Evolutionary conservation across 176 grass and related monocot species (phyloP).

Genomic region (Hordeum marinum): DNA sequence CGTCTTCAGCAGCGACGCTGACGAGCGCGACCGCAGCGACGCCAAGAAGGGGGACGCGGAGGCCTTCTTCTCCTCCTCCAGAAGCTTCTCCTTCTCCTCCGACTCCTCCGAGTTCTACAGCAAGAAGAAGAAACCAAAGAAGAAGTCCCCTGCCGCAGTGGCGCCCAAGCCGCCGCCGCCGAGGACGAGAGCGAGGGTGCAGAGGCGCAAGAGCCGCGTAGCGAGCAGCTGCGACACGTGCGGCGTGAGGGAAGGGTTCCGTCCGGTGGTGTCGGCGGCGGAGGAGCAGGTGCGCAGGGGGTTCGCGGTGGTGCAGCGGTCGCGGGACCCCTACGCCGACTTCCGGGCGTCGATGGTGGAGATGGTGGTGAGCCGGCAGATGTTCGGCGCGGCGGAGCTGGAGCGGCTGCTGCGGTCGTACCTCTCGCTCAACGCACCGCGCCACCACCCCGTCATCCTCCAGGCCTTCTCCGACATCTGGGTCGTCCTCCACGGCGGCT

Average conservation of each 20-base stretch:
- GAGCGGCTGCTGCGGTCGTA: constrained; percentile 85
- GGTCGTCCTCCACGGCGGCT: constrained; percentile 61
- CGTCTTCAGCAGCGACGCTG: constrained; percentile 73
- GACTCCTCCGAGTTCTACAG: constrained; percentile 99
- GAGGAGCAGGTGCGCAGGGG: constrained; percentile 49
- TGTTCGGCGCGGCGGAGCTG: constrained; percentile 65
- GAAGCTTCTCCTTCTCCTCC: constrained; percentile 96
- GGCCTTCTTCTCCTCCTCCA: constrained; percentile 77
- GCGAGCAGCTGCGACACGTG: constrained; percentile 63
- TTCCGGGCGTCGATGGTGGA: constrained; percentile 95
- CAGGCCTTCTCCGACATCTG: constrained; percentile 98
- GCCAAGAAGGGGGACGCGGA: constrained; percentile 40
- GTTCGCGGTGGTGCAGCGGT: constrained; percentile 84
- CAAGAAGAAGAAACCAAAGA: constrained; percentile 24
- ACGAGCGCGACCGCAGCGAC: background rate
- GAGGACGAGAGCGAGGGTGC: background rate
- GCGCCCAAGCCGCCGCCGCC: background rate
- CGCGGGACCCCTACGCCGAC: constrained; percentile 80
- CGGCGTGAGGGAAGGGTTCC: constrained; percentile 69
- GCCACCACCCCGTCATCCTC: constrained; percentile 87
- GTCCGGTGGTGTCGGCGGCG: constrained; percentile 39
- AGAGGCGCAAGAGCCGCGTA: constrained; percentile 10
- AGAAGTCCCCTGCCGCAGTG: background rate
- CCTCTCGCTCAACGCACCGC: constrained; percentile 69
- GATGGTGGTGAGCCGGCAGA: constrained; percentile 81